These are phyloP conservation scores for Calycina herbarum DNA, from an alignment of 2,329 filamentous ascomycete genomes.

Conservation along the genomic window DNA sequence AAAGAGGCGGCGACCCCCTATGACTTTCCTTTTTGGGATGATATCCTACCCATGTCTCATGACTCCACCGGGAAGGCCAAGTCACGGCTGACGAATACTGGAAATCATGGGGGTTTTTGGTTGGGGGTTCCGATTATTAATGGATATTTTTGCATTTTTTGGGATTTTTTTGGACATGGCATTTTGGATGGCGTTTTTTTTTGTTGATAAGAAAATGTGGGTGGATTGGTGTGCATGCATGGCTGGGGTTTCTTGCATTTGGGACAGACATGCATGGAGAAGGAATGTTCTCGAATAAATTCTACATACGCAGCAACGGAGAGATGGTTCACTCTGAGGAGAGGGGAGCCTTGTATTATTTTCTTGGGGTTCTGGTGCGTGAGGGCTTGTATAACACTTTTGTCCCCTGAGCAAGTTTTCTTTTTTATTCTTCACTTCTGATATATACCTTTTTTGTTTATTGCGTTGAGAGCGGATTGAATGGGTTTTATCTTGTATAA, in stretches of 20 bases:
- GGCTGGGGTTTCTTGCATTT: neutral
- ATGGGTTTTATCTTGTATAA: neutral
- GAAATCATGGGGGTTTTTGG: no score
- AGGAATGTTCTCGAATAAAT: neutral
- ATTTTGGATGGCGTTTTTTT: neutral
- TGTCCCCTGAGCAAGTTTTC: neutral
- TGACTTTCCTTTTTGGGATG: neutral
- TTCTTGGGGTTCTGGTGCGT: neutral
- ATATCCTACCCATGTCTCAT: neutral
- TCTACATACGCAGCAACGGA: neutral
- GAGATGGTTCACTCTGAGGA: neutral
- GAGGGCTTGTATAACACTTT: neutral
- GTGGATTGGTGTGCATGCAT: neutral
- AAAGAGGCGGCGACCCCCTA: neutral
- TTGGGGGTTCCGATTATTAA: no score
- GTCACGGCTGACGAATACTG: neutral
- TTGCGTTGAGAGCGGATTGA: neutral
- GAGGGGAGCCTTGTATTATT: neutral
- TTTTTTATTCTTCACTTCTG: neutral
- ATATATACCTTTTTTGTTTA: conserved; percentile 2
- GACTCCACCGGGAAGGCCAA: neutral
- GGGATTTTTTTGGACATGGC: neutral
- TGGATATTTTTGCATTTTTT: neutral
- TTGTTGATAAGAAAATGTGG: neutral
- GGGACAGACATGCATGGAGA: neutral